Base-by-base conservation (phyloP, 2,329 filamentous ascomycete species). In the Colletotrichum somersetense region DNA sequence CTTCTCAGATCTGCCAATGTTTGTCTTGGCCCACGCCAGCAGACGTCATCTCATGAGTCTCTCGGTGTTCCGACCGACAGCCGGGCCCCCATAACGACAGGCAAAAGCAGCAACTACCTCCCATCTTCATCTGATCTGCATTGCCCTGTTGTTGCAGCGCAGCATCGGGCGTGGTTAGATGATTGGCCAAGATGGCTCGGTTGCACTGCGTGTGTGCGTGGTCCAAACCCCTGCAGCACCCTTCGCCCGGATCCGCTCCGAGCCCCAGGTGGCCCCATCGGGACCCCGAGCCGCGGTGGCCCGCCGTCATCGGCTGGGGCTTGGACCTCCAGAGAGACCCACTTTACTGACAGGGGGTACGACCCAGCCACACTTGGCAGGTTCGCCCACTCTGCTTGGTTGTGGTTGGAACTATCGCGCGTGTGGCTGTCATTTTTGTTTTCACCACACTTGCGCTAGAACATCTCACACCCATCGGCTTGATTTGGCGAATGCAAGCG, bases 401-500 rank as follows among this genome's bases (percentile, higher is more conserved):
- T 64, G 66, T 64, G 69, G 66, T 59, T 69, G 52, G 38, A 33
- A 56, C 38, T 23, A 33, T 23, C 55, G 55, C 35, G 42, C n/a
- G n/a, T 65, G 59, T 72, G 66, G 66, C 66, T 61, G 55, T 33
- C 53, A 20, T 61, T 55, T 65, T 48, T 7, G 55, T 65, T 65
- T 65, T 68, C 69, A 57, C 58, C 40, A 48, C 12, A 44, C 14
- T 33, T 40, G 61, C 70, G 61, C 70, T 70, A 72, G 68, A 71
- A 65, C 66, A 69, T 56, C 66, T 58, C 59, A 38, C 26, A 61
- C 42, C 46, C 56, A 18, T 48, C 46, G 46, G 65, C 52, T 59
- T 52, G 57, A 40, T 23, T 57, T 40, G 14, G 62, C 33, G 40
- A 30, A 35, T 35, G n/a, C 38, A 33, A 61, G 48, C 58, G 20